These are phyloP conservation scores for Dillenia turbinata DNA, from an alignment of 164 flowering plant genomes.

Conservation along the genomic window DNA sequence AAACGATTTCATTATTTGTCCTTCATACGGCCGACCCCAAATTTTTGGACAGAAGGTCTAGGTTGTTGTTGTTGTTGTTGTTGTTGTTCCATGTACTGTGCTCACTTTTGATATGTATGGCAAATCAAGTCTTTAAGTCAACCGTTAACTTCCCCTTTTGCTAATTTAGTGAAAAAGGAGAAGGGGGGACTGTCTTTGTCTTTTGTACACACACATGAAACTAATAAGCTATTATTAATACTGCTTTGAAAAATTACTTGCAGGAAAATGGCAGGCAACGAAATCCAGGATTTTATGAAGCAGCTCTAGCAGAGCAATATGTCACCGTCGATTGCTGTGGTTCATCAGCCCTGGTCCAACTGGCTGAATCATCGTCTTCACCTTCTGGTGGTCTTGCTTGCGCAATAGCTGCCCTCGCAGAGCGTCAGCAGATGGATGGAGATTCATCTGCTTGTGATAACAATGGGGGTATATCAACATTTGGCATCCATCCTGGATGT, in stretches of 20 bases:
- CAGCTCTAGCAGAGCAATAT: conserved; percentile 29
- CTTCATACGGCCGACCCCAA: no score
- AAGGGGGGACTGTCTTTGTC: no score
- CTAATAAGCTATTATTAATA: no score
- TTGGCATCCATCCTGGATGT: conserved; percentile 24
- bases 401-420: conserved; percentile 89
- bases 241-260: neutral
- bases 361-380: conserved; percentile 52
- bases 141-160: no score
- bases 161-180: no score
- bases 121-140: no score
- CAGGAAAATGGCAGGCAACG: conserved; percentile 56
- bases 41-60: no score
- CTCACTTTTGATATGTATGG: no score
- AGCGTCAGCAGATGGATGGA: conserved; percentile 63
- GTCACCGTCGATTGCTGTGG: conserved; percentile 20
- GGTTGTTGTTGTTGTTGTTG: no score
- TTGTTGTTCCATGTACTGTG: no score
- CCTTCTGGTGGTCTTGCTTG: conserved; percentile 93
- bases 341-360: conserved; percentile 24
- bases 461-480: conserved; percentile 19
- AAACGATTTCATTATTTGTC: no score
- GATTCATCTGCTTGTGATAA: conserved; percentile 26
- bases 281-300: conserved; percentile 19
- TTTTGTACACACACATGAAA: no score